Base-by-base conservation (phyloP, 1,139 yeast species). In the Geotrichum histeridarum region DNA sequence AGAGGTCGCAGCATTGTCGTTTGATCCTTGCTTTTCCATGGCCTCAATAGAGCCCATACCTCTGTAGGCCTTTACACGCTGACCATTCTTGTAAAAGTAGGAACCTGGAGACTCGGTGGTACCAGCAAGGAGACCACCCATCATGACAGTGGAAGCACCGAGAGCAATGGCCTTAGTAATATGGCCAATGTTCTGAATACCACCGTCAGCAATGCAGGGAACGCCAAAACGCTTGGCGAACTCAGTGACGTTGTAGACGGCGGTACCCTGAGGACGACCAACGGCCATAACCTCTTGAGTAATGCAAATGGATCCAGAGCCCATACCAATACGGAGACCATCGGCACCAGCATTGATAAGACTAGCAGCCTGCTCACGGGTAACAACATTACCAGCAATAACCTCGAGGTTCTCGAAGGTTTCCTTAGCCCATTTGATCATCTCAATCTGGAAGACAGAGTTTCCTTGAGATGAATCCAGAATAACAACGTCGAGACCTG, bases 21-120 rank as follows among this genome's bases (percentile, higher is more conserved):
- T 84, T 68, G 79, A 79, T 50, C 73, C 76, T 58, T 96, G 88
- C 78, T 89, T 86, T 80, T 93, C 94, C 98, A 91, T 91, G 62
- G 99, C 99, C 72, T 91, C 99, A 67, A 93, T 84, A 39, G 99
- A 93, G 64, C 99, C 99, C 99, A 93, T 93, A 78, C 99, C 99
- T 78, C 99, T 86, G 81, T 93, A 93, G 61, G 90, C 76, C 81
- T 93, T 93, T 73, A 94, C 83, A 76, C 99, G 86, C 79, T 94
- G 86, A 71, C 99, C 99, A 69, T 93, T 99, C 71, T 95, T 84
- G 84, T 84, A 93, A 77, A 88, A 93, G 78, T 91, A 93, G 66
- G 88, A 91, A 75, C 99, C 99, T 66, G 99, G 99, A 60, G 98
- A 86, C 78, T 93, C 99, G 59, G 94, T 75, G 59, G 99, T 93